Conservation (phyloP, 2,329 filamentous ascomycete species). For the Rutstroemia sp. region DNA sequence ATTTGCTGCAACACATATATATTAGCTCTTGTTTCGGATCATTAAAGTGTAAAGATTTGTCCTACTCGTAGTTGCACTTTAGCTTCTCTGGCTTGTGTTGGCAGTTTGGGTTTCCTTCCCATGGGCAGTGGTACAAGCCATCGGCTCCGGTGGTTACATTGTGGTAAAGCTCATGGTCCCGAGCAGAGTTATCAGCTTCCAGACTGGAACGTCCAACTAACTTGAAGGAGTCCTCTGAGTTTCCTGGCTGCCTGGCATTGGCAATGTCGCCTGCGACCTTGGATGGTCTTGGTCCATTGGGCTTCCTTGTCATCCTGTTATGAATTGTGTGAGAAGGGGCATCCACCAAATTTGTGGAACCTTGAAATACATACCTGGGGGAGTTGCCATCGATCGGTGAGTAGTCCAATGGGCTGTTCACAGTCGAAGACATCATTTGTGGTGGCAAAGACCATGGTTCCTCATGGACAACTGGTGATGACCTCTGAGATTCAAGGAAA, state of each 20-base stretch:
- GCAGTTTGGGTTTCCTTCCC: conserved; percentile 64
- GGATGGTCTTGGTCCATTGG: conserved; percentile 25
- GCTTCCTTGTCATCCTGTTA: conserved; percentile 25
- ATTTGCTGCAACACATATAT: conserved; percentile 59
- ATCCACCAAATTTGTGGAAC: conserved; percentile 22
- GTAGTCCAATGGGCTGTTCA: conserved; percentile 25
- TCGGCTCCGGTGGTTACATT: conserved; percentile 54
- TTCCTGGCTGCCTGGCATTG: conserved; percentile 17
- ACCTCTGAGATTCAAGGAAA: conserved; percentile 24
- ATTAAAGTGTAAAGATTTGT: not conserved
- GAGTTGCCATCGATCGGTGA: conserved; percentile 25
- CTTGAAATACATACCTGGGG: conserved; percentile 27
- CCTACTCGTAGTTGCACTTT: conserved; percentile 99
- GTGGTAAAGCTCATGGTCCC: conserved; percentile 66
- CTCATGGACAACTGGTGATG: conserved; percentile 22
- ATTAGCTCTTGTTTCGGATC: conserved; percentile 19
- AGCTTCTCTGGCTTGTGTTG: conserved; percentile 90
- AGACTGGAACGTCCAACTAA: conserved; percentile 24
- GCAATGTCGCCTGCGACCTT: conserved; percentile 26
- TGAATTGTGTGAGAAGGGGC: conserved; percentile 24
- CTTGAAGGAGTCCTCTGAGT: conserved; percentile 26
- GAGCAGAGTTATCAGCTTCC: conserved; percentile 35
- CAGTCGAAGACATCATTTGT: conserved; percentile 20
- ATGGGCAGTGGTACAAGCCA: conserved; percentile 90
- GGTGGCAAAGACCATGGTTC: conserved; percentile 19